A percentile compares a stretch with the other conserved stretches of the same genome.
Conservation (phyloP, 2,329 filamentous ascomycete genomes). For the Scedosporium aurantiacum region DNA sequence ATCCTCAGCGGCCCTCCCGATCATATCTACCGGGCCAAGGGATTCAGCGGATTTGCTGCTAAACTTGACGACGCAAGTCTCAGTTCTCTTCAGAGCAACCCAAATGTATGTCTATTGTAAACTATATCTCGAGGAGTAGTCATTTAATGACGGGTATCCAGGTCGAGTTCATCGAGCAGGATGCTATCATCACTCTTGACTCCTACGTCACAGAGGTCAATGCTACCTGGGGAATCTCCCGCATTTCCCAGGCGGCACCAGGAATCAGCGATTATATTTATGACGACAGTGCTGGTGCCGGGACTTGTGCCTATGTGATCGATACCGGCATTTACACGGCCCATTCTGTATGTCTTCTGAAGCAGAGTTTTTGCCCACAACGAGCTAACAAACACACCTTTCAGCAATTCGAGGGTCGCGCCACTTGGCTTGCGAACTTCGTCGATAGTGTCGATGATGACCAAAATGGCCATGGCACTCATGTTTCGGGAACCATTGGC, state of each 20-base stretch:
- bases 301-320: constrained; percentile 28
- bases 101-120: constrained; percentile 23
- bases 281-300: constrained; percentile 22
- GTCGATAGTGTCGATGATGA: constrained; percentile 9
- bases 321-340: constrained; percentile 25
- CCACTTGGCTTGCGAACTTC: constrained; percentile 19
- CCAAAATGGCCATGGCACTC: constrained; percentile 31
- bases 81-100: constrained; percentile 24
- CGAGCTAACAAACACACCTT: neutral
- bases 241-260: constrained; percentile 12
- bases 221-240: constrained; percentile 16
- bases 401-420: constrained; percentile 22
- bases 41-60: constrained; percentile 27
- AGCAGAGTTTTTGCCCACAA: neutral
- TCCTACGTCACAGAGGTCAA: constrained; percentile 16
- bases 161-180: constrained; percentile 17
- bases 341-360: constrained; percentile 9
- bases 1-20: constrained; percentile 16
- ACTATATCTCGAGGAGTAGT: neutral
- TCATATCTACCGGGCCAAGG: constrained; percentile 13
- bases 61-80: constrained; percentile 29
- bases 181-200: constrained; percentile 13
- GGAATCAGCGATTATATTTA: constrained; percentile 19
- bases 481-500: constrained; percentile 15
- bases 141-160: constrained; percentile 2